These are phyloP conservation scores for Lecanicillium sp. DNA, from an alignment of 2,329 filamentous ascomycete genomes.

Conservation along the genomic window DNA sequence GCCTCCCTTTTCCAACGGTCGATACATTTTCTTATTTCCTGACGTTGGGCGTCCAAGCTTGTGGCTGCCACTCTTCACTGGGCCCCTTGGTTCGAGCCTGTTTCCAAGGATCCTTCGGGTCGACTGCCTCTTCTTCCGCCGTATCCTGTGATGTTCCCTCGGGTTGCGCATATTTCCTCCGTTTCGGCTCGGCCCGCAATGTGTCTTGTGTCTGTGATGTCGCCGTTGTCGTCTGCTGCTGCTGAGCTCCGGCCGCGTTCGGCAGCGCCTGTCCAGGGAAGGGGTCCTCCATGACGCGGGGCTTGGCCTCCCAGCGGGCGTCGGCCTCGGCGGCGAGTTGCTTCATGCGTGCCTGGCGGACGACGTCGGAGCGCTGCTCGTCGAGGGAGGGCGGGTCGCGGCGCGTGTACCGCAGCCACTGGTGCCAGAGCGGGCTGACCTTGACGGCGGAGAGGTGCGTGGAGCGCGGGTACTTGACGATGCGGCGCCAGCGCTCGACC, in stretches of 20 bases:
- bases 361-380: conserved; percentile 51
- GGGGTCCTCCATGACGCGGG: conserved; percentile 37
- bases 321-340: conserved; percentile 55
- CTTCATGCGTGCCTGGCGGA: conserved; percentile 47
- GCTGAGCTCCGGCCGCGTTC: conserved; percentile 15
- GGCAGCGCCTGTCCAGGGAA: background rate
- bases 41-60: conserved; percentile 50
- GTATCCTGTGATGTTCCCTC: conserved; percentile 8
- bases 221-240: conserved; percentile 13
- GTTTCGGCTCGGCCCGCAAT: conserved; percentile 7
- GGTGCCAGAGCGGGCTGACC: conserved; percentile 60
- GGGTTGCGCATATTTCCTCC: background rate
- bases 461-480: conserved; percentile 52
- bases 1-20: no score
- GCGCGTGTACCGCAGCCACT: conserved; percentile 61
- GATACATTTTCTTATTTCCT: no score
- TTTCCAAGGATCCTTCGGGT: conserved; percentile 50
- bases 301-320: conserved; percentile 57
- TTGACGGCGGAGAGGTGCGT: conserved; percentile 49
- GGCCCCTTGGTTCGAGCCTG: conserved; percentile 41
- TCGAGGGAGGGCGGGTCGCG: conserved; percentile 45
- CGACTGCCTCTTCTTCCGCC: conserved; percentile 16
- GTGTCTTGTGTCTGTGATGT: conserved; percentile 18
- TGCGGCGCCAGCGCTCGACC: conserved; percentile 51
- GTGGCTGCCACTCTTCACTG: conserved; percentile 62